These are phyloP conservation scores for Dinochytrium kinnereticum DNA, from an alignment of 371 early-diverging fungal species.

Conservation along the genomic window DNA sequence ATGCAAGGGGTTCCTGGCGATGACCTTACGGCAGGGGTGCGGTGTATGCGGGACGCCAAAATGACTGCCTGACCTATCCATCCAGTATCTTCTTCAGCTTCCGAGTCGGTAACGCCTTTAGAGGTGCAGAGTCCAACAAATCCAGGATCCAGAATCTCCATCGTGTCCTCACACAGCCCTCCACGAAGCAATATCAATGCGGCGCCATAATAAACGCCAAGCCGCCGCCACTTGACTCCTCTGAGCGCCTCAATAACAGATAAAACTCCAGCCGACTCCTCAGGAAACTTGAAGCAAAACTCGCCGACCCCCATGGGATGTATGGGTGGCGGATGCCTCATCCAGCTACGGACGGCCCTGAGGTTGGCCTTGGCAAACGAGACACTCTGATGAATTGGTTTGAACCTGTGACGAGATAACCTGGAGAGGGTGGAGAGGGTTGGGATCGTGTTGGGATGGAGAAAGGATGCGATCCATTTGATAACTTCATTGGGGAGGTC, in stretches of 20 bases:
- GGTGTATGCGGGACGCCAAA: too few relatives aligned
- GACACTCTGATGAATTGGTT: neutral
- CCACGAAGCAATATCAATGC: neutral
- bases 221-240: neutral
- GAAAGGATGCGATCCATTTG: neutral
- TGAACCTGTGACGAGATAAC: neutral
- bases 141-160: neutral
- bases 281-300: neutral
- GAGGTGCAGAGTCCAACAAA: neutral
- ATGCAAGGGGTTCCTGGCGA: neutral
- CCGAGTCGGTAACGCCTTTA: neutral
- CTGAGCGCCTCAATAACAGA: neutral
- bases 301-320: neutral
- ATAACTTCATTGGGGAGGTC: constrained; percentile 15
- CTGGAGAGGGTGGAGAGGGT: neutral
- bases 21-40: too few relatives aligned
- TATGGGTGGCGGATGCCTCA: neutral
- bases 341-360: neutral
- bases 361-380: neutral
- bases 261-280: too few relatives aligned
- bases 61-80: neutral
- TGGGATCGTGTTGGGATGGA: constrained; percentile 16
- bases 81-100: neutral
- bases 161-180: neutral
- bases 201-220: neutral